A percentile compares a stretch with the other conserved stretches of the same genome.
Conservation (phyloP, 768 basidiomycete species). For the Serendipita sp. region DNA sequence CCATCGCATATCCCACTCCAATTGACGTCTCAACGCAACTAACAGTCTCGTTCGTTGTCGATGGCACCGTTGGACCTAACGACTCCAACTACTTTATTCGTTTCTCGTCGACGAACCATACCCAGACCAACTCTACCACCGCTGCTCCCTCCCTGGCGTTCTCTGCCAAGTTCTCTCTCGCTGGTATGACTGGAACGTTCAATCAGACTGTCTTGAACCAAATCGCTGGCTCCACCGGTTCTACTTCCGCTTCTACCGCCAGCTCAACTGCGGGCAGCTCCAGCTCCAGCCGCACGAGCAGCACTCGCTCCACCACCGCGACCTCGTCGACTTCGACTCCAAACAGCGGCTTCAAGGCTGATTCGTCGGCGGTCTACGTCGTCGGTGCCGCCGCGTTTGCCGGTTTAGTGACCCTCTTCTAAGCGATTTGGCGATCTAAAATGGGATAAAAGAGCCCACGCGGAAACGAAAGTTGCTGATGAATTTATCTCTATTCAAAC, state of each 20-base stretch:
- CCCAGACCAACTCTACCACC: conserved; percentile 24
- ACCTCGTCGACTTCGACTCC: not conserved
- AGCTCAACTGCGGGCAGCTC: conserved; percentile 13
- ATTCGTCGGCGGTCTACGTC: conserved; percentile 7
- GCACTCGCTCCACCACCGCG: not conserved
- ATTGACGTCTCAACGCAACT: not conserved
- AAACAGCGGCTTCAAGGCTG: not conserved
- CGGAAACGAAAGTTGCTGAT: too few relatives aligned
- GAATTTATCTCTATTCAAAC: too few relatives aligned
- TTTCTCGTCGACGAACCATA: conserved; percentile 40
- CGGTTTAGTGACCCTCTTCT: not conserved
- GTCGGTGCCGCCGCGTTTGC: not conserved
- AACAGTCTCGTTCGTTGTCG: not conserved
- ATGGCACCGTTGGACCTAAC: not conserved
- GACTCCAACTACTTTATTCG: conserved; percentile 45
- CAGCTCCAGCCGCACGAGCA: not conserved
- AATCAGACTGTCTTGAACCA: conserved; percentile 34
- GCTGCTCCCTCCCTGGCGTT: conserved; percentile 42
- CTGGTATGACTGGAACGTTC: conserved; percentile 59
- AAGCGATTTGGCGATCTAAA: not conserved
- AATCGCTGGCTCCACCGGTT: conserved; percentile 34
- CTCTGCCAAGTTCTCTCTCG: conserved; percentile 61
- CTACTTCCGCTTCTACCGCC: conserved; percentile 14
- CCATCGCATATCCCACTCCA: not conserved
- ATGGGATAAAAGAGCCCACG: too few relatives aligned